Percentiles rank a stretch among this genome's conserved stretches.
These are phyloP conservation scores for Aspergillus awamori DNA, from an alignment of 2,329 filamentous ascomycete species.

Conservation along the genomic window DNA sequence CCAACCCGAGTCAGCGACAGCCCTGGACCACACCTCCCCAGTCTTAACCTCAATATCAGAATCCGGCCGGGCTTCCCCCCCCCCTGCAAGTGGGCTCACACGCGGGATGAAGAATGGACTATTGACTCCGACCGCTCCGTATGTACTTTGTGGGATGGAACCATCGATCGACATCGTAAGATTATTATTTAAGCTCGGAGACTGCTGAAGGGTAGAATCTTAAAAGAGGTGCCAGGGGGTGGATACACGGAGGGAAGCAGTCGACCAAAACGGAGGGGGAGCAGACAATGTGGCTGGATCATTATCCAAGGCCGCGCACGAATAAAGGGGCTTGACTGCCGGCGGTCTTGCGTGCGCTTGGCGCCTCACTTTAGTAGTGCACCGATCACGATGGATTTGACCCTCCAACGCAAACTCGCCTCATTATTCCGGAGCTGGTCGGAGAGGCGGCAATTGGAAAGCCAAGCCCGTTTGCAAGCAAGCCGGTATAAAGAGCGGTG, in stretches of 20 bases:
- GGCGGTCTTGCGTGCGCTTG: slow-evolving; percentile 16
- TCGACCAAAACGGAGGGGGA: not conserved
- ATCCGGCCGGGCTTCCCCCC: not conserved
- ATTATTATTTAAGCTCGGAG: slow-evolving; percentile 14
- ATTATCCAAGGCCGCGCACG: slow-evolving; percentile 7
- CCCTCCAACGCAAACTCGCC: slow-evolving; percentile 22
- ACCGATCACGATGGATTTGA: slow-evolving; percentile 16
- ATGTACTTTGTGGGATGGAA: not conserved
- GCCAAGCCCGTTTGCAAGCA: slow-evolving; percentile 16
- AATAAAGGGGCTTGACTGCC: slow-evolving; percentile 17
- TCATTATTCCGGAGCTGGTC: slow-evolving; percentile 24
- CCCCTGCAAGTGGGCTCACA: slow-evolving; percentile 7
- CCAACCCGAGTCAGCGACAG: slow-evolving; percentile 10
- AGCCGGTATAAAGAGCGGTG: slow-evolving; percentile 17
- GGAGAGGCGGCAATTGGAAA: slow-evolving; percentile 14
- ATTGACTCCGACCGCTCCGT: slow-evolving; percentile 4
- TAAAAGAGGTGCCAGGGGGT: not conserved
- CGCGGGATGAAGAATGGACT: not conserved
- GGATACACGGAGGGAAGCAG: not conserved
- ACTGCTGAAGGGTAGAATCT: not conserved
- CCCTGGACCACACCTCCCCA: not conserved
- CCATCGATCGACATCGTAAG: slow-evolving; percentile 4
- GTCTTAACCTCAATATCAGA: slow-evolving; percentile 2
- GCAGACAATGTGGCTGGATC: slow-evolving; percentile 13
- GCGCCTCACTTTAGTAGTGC: slow-evolving; percentile 27